Conservation (phyloP, 805 yeast species). For the Wickerhamiella sorbophila region DNA sequence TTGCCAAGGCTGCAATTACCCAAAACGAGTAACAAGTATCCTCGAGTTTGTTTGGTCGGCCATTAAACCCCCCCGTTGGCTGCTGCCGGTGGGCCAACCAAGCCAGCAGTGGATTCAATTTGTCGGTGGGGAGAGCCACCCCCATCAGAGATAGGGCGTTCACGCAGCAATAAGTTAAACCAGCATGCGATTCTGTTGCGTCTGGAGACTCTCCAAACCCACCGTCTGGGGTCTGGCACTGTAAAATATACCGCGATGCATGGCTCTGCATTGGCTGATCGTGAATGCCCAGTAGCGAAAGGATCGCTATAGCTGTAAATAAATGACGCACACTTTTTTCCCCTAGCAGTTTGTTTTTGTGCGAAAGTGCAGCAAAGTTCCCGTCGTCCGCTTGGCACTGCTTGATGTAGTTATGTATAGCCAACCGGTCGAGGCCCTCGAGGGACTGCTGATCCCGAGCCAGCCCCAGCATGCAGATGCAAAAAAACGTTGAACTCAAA, state of each 20-base stretch:
- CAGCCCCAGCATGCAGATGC: constrained; percentile 41
- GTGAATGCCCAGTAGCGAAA: constrained; percentile 6
- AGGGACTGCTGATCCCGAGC: constrained; percentile 26
- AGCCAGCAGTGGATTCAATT: not conserved
- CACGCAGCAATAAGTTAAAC: constrained; percentile 73
- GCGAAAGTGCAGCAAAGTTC: constrained; percentile 22
- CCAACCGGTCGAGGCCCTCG: constrained; percentile 26
- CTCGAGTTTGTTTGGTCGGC: constrained; percentile 67
- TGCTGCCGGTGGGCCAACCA: constrained; percentile 13
- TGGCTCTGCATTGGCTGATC: constrained; percentile 28
- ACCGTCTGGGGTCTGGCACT: constrained; percentile 39
- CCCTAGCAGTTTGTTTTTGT: constrained; percentile 22
- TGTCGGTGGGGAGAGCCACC: not conserved
- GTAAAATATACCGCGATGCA: constrained; percentile 29
- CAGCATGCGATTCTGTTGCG: constrained; percentile 64
- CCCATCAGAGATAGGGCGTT: constrained; percentile 39
- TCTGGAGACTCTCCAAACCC: constrained; percentile 44
- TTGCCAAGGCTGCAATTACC: constrained; percentile 45
- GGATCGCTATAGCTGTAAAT: constrained; percentile 55
- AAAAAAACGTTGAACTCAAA: constrained; percentile 65
- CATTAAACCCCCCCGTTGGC: constrained; percentile 63
- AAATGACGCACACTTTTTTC: constrained; percentile 62
- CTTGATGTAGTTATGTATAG: constrained; percentile 14
- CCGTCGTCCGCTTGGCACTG: constrained; percentile 26
- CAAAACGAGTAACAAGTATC: constrained; percentile 88